These are phyloP conservation scores for Fusarium nematophilum DNA, from an alignment of 2,329 filamentous ascomycete genomes.

Conservation along the genomic window DNA sequence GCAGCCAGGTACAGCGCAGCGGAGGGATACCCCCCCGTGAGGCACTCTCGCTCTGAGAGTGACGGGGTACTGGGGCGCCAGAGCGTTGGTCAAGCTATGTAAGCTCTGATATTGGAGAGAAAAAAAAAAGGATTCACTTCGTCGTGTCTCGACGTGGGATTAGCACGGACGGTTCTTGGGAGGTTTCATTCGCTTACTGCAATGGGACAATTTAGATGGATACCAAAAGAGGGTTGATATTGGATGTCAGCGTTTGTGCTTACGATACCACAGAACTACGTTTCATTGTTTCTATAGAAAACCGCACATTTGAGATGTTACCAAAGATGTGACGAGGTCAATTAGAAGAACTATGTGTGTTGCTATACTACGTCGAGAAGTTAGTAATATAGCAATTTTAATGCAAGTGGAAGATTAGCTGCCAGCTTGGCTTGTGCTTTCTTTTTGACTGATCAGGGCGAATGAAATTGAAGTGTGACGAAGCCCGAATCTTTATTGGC, in stretches of 20 bases:
- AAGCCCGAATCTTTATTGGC: too few relatives aligned
- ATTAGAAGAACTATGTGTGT: constrained; percentile 29
- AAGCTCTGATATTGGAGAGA: constrained; percentile 3
- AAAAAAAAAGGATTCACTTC: constrained; percentile 23
- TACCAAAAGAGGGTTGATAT: constrained; percentile 34
- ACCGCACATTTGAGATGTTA: constrained; percentile 30
- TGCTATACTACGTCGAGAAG: constrained; percentile 38
- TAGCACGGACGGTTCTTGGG: constrained; percentile 23
- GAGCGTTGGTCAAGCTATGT: constrained; percentile 24
- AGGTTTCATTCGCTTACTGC: constrained; percentile 31
- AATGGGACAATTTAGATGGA: constrained; percentile 21
- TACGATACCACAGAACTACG: constrained; percentile 38
- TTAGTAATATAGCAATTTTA: constrained; percentile 38
- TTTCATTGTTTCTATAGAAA: constrained; percentile 34
- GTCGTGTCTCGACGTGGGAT: constrained; percentile 29
- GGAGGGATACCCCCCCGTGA: constrained; percentile 22
- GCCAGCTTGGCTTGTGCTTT: constrained; percentile 1
- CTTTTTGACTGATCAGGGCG: too few relatives aligned
- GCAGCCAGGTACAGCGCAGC: constrained; percentile 26
- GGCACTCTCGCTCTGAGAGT: constrained; percentile 33
- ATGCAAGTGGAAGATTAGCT: constrained; percentile 27
- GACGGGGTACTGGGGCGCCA: constrained; percentile 22
- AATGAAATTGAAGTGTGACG: too few relatives aligned
- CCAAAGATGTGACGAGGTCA: constrained; percentile 26
- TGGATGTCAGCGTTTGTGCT: constrained; percentile 42